Evolutionary conservation across 768 basidiomycete genomes (phyloP).

Genomic region (Phylloporus rhodoxanthus): DNA sequence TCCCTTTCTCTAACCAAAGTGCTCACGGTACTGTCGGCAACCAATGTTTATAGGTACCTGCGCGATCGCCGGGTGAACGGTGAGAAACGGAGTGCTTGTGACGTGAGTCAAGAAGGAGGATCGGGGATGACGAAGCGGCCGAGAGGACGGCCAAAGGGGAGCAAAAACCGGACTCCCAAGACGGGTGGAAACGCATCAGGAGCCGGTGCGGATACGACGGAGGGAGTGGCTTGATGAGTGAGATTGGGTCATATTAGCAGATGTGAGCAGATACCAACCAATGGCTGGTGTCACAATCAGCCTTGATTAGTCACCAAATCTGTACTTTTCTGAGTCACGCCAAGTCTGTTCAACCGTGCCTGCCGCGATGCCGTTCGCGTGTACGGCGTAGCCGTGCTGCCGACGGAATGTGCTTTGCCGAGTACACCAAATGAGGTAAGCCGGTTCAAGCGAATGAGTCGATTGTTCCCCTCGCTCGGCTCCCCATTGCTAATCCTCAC

Average conservation of each 20-base stretch:
- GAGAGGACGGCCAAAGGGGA: constrained; percentile 64
- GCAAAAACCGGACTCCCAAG: constrained; percentile 44
- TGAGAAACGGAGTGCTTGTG: constrained; percentile 28
- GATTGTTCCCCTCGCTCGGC: constrained; percentile 10
- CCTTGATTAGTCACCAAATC: too few relatives aligned
- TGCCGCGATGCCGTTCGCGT: constrained; percentile 4
- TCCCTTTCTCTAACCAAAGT: constrained; percentile 4
- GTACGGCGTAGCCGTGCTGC: neutral
- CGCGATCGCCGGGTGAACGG: constrained; percentile 57
- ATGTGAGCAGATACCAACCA: too few relatives aligned
- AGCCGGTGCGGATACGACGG: neutral
- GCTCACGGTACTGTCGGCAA: constrained; percentile 16
- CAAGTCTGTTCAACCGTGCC: constrained; percentile 5
- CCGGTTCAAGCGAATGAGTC: constrained; percentile 2
- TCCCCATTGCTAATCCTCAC: constrained; percentile 27
- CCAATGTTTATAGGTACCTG: constrained; percentile 42
- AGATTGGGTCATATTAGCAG: too few relatives aligned
- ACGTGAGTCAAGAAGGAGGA: constrained; percentile 27
- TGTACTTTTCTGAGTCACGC: neutral
- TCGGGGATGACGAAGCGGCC: constrained; percentile 42
- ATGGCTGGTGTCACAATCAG: neutral
- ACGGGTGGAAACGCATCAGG: constrained; percentile 14
- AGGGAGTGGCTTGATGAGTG: constrained; percentile 1
- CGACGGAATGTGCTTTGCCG: neutral
- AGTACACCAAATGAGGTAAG: constrained; percentile 3